phyloP scores from a whole-genome alignment of 2,329 filamentous ascomycete species.

The Ophiocordyceps camponoti-rufipedis region DNA sequence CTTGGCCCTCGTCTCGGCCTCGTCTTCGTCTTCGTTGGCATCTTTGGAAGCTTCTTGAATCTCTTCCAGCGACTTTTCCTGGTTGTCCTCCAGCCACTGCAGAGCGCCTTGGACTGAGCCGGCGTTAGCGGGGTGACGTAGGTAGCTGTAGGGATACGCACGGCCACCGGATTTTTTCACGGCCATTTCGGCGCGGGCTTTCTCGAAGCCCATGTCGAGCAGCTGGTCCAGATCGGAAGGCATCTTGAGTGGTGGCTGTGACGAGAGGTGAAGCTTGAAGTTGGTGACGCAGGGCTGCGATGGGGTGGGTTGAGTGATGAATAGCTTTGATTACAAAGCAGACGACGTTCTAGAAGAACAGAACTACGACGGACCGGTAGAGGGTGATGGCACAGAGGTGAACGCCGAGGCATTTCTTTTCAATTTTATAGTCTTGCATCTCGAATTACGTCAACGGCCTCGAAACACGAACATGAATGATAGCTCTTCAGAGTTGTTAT shows the following conservation, averaged over 20 bases:
- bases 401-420: too few relatives aligned
- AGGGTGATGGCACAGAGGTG: too few relatives aligned
- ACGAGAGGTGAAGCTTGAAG: not conserved
- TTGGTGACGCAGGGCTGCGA: not conserved
- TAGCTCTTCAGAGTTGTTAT: too few relatives aligned
- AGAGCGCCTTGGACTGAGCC: conserved; percentile 64
- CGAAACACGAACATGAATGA: too few relatives aligned
- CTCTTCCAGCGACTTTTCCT: conserved; percentile 73
- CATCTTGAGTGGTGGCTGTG: conserved; percentile 21
- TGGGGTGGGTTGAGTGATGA: not conserved
- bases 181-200: conserved; percentile 63
- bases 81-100: conserved; percentile 86
- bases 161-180: conserved; percentile 67
- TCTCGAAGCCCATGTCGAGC: conserved; percentile 66
- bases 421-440: too few relatives aligned
- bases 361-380: too few relatives aligned
- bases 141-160: conserved; percentile 13
- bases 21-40: conserved; percentile 24
- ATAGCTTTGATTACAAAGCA: not conserved
- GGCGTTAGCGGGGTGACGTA: not conserved
- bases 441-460: too few relatives aligned
- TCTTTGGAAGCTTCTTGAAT: conserved; percentile 32
- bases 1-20: conserved; percentile 32
- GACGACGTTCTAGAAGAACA: too few relatives aligned
- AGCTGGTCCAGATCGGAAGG: conserved; percentile 41